These are phyloP conservation scores for Flaveria trinervia DNA, from an alignment of 129 eudicot species.

Conservation along the genomic window DNA sequence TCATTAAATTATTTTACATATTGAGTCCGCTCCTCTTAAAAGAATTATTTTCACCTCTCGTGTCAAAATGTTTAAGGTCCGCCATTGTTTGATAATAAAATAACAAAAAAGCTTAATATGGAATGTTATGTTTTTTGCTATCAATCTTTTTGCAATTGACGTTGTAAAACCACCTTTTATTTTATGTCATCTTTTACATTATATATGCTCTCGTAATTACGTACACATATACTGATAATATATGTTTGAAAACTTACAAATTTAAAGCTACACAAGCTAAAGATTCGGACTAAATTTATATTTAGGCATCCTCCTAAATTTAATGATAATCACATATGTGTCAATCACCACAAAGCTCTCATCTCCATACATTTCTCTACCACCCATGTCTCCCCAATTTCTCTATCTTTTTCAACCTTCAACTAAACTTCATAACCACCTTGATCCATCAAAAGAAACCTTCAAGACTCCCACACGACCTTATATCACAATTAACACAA, in stretches of 20 bases:
- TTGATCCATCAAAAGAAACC: constrained; percentile 18
- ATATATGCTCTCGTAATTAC: not conserved
- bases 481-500: constrained; percentile 12
- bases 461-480: constrained; percentile 17
- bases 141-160: no score
- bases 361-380: constrained; percentile 31
- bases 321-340: constrained; percentile 23
- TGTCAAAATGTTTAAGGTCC: no score
- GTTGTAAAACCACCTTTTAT: no score
- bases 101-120: no score
- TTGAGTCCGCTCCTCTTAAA: no score
- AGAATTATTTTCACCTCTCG: no score
- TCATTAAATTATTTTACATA: no score
- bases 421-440: constrained; percentile 31
- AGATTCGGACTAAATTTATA: constrained; percentile 1
- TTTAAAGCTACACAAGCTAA: not conserved
- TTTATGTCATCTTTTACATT: no score
- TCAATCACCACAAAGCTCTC: constrained; percentile 30
- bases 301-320: constrained; percentile 23
- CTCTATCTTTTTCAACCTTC: constrained; percentile 36
- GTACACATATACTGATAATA: not conserved
- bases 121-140: no score
- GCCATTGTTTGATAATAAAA: no score
- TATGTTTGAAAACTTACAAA: not conserved
- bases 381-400: constrained; percentile 34